Evolutionary conservation across 2,329 filamentous ascomycete genomes (phyloP).

Genomic region (Magnaporthiopsis poae): DNA sequence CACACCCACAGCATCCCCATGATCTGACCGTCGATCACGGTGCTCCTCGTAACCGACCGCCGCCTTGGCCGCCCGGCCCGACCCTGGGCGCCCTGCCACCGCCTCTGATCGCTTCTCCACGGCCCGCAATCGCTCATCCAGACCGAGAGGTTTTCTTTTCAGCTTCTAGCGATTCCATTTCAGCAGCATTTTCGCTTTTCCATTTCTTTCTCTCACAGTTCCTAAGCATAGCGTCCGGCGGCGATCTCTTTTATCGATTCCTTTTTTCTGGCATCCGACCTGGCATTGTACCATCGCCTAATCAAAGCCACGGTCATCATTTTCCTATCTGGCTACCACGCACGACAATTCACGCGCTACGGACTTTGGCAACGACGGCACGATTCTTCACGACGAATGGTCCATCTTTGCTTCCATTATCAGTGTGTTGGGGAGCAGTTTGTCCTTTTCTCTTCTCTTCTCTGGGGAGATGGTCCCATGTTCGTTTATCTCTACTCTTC

Average conservation of each 20-base stretch:
- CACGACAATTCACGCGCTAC: constrained; percentile 1
- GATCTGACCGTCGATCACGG: no score
- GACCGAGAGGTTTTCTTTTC: no score
- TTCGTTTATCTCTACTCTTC: constrained; percentile 11
- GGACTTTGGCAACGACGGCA: background rate
- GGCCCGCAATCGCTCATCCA: no score
- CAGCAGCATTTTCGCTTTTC: constrained; percentile 1
- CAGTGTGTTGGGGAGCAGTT: no score
- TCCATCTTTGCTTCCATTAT: no score
- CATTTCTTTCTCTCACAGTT: constrained; percentile 8
- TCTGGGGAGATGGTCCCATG: constrained; percentile 5
- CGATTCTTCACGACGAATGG: background rate
- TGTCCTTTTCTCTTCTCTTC: background rate
- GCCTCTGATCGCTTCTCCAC: no score
- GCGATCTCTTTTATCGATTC: constrained; percentile 11
- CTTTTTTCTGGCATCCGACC: background rate
- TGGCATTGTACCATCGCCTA: constrained; percentile 13
- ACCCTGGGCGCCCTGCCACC: no score
- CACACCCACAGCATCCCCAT: no score
- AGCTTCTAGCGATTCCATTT: background rate
- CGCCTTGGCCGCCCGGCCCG: no score
- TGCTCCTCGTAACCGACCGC: no score
- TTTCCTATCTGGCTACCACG: constrained; percentile 1
- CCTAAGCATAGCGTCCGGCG: constrained; percentile 16
- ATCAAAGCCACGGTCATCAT: background rate